Evolutionary conservation across 768 basidiomycete genomes (phyloP), one percentile per base, ranked within the genome.

Genomic region (Ramaria sp.): DNA sequence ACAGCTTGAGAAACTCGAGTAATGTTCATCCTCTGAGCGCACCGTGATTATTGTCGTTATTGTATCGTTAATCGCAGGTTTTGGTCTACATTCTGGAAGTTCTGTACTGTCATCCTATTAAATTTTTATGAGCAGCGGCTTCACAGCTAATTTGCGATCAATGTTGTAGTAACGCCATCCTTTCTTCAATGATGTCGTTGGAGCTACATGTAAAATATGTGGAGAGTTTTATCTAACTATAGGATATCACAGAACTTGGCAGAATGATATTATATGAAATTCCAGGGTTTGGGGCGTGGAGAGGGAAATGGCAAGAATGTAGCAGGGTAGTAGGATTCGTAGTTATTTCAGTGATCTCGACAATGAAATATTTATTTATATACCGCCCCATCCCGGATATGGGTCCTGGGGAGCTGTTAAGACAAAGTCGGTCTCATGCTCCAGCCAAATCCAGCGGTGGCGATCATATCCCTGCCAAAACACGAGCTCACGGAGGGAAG

Each of bases 1-100:
- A 61, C 86, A 87, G 63, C 71, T 98, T 58, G 96, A 98, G 72
- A 92, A 94, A 69, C 73, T 96, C 54, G 93, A 95, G 68, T 95
- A 69, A 72, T 10, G 9, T 34, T 34, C 1, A 8, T 8, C 32
- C 9, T 34, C 32, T 1, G 7, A 34, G 9, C 32, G 32, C 32
- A 1, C 13, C 32, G 13, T 9, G 32, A 34, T 13, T 8, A 34
- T 8, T 43, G 42, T 25, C 16, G n/a, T 20, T 9, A 42, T 42
- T 42, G 41, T n/a, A n/a, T 15, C 5, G n/a, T 9, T 43, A 25
- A 4, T 43, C n/a, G 42, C n/a, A n/a, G 42, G 16, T 43, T n/a
- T 43, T 7, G 18, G 3, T 43, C 32, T 8, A 4, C 32, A 5
- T 20, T 15, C 4, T 42, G 4, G 41, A 5, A 43, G 10, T 43